Percentiles rank a stretch among this genome's conserved stretches.
Evolutionary conservation across 129 eudicot genomes (phyloP).

Genomic region (Artemisia annua): DNA sequence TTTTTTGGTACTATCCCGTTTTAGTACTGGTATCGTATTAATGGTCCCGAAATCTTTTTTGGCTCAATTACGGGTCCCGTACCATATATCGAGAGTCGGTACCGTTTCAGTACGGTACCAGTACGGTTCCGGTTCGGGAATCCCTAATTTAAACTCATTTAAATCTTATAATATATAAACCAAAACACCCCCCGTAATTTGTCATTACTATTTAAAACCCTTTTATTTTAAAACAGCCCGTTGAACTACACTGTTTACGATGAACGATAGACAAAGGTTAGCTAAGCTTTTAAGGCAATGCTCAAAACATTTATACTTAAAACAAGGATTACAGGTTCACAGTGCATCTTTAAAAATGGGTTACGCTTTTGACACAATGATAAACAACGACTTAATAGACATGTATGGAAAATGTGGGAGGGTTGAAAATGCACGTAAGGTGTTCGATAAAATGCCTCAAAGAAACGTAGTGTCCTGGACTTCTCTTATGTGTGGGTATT

Average conservation of each 20-base stretch:
- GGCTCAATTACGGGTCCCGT: too few species aligned
- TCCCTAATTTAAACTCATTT: too few species aligned
- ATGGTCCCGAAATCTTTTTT: too few species aligned
- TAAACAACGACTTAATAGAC: slow-evolving; percentile 59
- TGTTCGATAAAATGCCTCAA: slow-evolving; percentile 68
- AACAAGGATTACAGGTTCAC: slow-evolving; percentile 63
- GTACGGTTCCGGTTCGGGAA: too few species aligned
- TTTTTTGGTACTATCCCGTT: too few species aligned
- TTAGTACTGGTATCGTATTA: too few species aligned
- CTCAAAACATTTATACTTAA: slow-evolving; percentile 37
- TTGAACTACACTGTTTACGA: slow-evolving; percentile 9
- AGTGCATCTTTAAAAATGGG: slow-evolving; percentile 44
- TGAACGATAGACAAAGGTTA: slow-evolving; percentile 46
- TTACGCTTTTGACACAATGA: slow-evolving; percentile 47
- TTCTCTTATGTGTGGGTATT: slow-evolving; percentile 69
- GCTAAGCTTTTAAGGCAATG: slow-evolving; percentile 53
- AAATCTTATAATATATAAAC: too few species aligned
- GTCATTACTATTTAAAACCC: too few species aligned
- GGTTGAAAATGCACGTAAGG: slow-evolving; percentile 38
- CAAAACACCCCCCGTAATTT: too few species aligned
- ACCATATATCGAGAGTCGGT: too few species aligned
- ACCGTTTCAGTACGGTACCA: too few species aligned
- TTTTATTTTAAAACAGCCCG: too few species aligned
- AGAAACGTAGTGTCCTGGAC: slow-evolving; percentile 76
- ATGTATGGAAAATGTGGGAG: slow-evolving; percentile 63